Evolutionary conservation across 2,329 filamentous ascomycete species (phyloP).

Genomic region (Ophiocordyceps unilateralis): DNA sequence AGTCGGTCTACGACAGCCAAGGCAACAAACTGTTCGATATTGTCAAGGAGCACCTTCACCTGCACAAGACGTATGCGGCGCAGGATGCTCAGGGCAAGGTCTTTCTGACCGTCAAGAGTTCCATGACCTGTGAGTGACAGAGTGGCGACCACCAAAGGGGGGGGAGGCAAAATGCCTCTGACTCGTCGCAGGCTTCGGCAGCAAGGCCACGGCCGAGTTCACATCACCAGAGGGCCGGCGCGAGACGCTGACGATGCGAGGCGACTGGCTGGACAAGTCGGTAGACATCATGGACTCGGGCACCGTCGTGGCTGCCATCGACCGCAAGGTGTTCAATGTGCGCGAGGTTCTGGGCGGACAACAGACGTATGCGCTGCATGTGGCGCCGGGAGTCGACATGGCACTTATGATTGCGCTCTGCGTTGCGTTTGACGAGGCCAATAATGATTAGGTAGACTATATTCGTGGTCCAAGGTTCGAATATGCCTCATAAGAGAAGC

Average conservation of each 20-base stretch:
- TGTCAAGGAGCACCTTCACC: slow-evolving; percentile 29
- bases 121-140: not conserved
- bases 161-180: not conserved
- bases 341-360: slow-evolving; percentile 43
- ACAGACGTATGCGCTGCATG: slow-evolving; percentile 47
- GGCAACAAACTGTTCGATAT: slow-evolving; percentile 41
- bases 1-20: slow-evolving; percentile 34
- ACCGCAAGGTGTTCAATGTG: slow-evolving; percentile 34
- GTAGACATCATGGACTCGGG: slow-evolving; percentile 38
- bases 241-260: slow-evolving; percentile 37
- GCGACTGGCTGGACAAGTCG: slow-evolving; percentile 38
- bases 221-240: slow-evolving; percentile 25
- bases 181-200: slow-evolving; percentile 25
- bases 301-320: slow-evolving; percentile 37
- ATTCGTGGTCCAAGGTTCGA: too few relatives aligned
- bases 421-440: slow-evolving; percentile 50
- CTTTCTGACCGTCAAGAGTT: not conserved
- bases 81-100: slow-evolving; percentile 23
- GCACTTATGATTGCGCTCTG: slow-evolving; percentile 48
- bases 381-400: slow-evolving; percentile 50
- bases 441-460: slow-evolving; percentile 15
- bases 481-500: too few relatives aligned
- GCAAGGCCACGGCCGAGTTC: slow-evolving; percentile 40
- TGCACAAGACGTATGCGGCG: slow-evolving; percentile 34
- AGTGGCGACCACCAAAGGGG: not conserved